These are phyloP conservation scores for Sutorius eximius DNA, from an alignment of 1,284 basidiomycete species.

Conservation along the genomic window DNA sequence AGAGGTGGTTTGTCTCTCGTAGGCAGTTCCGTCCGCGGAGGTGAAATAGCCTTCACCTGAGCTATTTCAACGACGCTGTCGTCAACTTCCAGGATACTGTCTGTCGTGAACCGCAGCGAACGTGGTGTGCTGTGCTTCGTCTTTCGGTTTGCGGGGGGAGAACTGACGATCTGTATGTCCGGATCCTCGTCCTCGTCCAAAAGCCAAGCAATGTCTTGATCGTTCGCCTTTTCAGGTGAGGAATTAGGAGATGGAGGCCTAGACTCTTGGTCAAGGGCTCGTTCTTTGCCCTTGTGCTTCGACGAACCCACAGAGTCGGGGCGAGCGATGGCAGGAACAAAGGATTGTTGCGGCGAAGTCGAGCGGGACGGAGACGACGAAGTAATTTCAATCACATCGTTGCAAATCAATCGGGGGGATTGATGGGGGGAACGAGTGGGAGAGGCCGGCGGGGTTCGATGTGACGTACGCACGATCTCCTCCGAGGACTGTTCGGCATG, in stretches of 20 bases:
- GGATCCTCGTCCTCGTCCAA: slow-evolving; percentile 59
- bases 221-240: slow-evolving; percentile 6
- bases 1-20: slow-evolving; percentile 45
- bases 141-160: slow-evolving; percentile 41
- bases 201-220: slow-evolving; percentile 59
- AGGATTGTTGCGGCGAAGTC: slow-evolving; percentile 8
- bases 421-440: slow-evolving; percentile 25
- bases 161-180: slow-evolving; percentile 49
- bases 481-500: slow-evolving; percentile 1
- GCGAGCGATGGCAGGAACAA: not conserved
- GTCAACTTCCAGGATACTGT: slow-evolving; percentile 8
- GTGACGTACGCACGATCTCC: slow-evolving; percentile 1
- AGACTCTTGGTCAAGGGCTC: not conserved
- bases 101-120: slow-evolving; percentile 2
- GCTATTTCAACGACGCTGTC: slow-evolving; percentile 10
- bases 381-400: slow-evolving; percentile 34
- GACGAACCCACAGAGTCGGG: not conserved
- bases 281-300: slow-evolving; percentile 16
- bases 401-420: not conserved
- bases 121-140: not conserved
- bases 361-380: slow-evolving; percentile 30
- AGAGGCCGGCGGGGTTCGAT: slow-evolving; percentile 18
- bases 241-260: not conserved
- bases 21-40: slow-evolving; percentile 16
- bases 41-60: slow-evolving; percentile 4